phyloP scores from a whole-genome alignment of 78 protist species.

The Cavenderia fasciculata region DNA sequence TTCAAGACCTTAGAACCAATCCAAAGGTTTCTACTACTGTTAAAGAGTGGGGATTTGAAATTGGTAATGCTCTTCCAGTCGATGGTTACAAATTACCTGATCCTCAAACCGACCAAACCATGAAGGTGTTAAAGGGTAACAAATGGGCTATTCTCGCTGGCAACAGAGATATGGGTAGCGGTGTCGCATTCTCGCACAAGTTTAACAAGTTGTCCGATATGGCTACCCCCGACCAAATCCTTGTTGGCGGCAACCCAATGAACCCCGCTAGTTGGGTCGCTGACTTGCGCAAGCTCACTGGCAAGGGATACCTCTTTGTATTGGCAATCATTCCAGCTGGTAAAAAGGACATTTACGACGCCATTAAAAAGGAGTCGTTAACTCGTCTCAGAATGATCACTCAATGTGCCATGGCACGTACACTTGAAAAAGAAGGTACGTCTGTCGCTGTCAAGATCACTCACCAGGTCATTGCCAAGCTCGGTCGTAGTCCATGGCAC shows the following conservation, averaged over 20 bases:
- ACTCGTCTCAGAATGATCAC: not conserved
- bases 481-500: conserved; percentile 47
- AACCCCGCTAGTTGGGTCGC: not conserved
- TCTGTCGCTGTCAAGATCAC: not conserved
- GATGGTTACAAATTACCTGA: not conserved
- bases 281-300: not conserved
- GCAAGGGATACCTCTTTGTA: not conserved
- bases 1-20: not conserved
- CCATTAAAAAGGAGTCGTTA: conserved; percentile 1
- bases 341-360: not conserved
- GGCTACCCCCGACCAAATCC: not conserved
- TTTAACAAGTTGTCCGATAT: not conserved
- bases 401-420: conserved; percentile 11
- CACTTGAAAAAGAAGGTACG: not conserved
- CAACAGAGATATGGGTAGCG: not conserved
- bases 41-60: conserved; percentile 3
- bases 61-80: not conserved
- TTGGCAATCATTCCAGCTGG: not conserved
- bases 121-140: not conserved
- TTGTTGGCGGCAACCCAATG: not conserved
- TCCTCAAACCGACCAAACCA: not conserved
- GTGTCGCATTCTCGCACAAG: not conserved
- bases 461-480: conserved; percentile 40
- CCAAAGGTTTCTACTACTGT: not conserved
- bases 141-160: not conserved